Base-by-base conservation (phyloP, 2,329 filamentous ascomycete species). In the Sordariomycetes sp. region DNA sequence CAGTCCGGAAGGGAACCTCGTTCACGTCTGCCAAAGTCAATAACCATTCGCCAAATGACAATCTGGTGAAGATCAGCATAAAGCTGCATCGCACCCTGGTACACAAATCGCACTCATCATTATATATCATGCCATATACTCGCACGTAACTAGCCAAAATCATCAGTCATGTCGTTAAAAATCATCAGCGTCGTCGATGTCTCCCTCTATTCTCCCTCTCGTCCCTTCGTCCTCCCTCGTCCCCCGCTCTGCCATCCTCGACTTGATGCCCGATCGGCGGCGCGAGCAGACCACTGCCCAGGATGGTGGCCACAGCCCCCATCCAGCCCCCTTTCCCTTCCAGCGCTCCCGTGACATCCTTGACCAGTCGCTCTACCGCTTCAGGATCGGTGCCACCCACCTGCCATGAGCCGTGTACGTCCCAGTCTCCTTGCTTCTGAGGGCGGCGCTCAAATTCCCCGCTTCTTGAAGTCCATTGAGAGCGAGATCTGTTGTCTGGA, bases 401-500 rank as follows among this genome's bases (percentile, higher is more conserved):
- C 17, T 59, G 57, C 67, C 67, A 71, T 11, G 56, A 51, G 0
- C 66, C 66, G 1, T 44, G 49, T 12, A 65, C 46, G 10, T 61
- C 46, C 48, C 50, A 55, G 7, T 57, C 59, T 3, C 53, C 55
- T 2, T 40, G 38, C n/a, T 40, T 36, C 27, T 42, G 53, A 6
- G 54, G 44, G 30, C 50, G 45, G 34, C 61, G 61, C 21, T 58
- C 54, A 38, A 71, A 70, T 1, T 62, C 55, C 4, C 66, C 67
- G 8, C 43, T 51, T 3, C 65, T 54, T 4, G 50, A 51, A 2
- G 58, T 57, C 56, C 53, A 55, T 4, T 47, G 39, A 45, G n/a
- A 17, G 4, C 23, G 26, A 8, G 9, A 3, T n/a, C n/a, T n/a
- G n/a, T n/a, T n/a, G n/a, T n/a, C n/a, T n/a, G n/a, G n/a, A n/a